A percentile compares a stretch with the other conserved stretches of the same genome.
Conservation (phyloP, 2,329 filamentous ascomycete genomes). For the Cytospora leucostoma region DNA sequence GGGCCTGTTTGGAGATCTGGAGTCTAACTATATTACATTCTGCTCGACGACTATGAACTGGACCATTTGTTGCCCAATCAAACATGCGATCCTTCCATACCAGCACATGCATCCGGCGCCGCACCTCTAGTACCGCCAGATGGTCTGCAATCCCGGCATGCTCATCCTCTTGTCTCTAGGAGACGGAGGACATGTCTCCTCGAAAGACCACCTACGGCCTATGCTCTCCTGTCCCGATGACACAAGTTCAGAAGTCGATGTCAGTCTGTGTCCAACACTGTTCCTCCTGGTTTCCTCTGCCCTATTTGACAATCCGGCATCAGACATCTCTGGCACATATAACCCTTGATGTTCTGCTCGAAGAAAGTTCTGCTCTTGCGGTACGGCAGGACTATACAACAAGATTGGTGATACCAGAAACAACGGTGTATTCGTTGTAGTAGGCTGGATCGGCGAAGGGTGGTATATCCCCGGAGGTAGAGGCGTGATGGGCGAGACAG, state of each 20-base stretch:
- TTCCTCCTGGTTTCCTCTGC: conserved; percentile 1
- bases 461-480: conserved; percentile 22
- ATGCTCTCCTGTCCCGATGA: conserved; percentile 12
- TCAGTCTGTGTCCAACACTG: neutral
- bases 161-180: conserved; percentile 37
- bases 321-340: neutral
- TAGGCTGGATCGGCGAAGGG: conserved; percentile 13
- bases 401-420: conserved; percentile 10
- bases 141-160: conserved; percentile 35
- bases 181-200: conserved; percentile 17
- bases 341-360: conserved; percentile 3
- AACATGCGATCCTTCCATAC: neutral
- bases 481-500: conserved; percentile 24
- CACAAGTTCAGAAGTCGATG: neutral
- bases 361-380: neutral
- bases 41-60: neutral
- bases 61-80: neutral
- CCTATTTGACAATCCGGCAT: neutral
- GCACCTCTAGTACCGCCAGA: conserved; percentile 32
- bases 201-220: conserved; percentile 26
- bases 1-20: neutral
- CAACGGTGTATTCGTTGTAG: conserved; percentile 13
- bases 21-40: neutral
- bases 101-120: conserved; percentile 20
- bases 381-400: neutral